Evolutionary conservation across 208 protist genomes (phyloP).

Genomic region (Trypanosoma congolense): DNA sequence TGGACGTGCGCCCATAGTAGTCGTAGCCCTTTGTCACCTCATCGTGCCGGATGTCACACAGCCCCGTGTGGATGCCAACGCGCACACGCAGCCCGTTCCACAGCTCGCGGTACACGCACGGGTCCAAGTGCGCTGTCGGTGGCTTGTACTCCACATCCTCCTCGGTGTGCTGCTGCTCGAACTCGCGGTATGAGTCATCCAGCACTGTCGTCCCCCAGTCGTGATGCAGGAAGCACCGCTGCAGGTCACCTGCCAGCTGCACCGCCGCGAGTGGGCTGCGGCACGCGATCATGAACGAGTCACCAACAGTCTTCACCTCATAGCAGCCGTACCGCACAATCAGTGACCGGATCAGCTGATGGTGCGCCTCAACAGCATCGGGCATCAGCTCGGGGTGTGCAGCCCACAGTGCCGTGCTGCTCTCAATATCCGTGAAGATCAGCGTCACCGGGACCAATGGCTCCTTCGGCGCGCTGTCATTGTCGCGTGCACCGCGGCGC

Average conservation of each 20-base stretch:
- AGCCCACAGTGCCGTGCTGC: slow-evolving; percentile 73
- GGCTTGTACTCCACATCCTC: slow-evolving; percentile 15
- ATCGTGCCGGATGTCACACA: slow-evolving; percentile 44
- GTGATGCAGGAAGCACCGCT: slow-evolving; percentile 19
- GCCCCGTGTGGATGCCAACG: slow-evolving; percentile 50
- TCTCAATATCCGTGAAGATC: slow-evolving; percentile 77
- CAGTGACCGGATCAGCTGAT: slow-evolving; percentile 49
- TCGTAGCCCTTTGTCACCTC: slow-evolving; percentile 31
- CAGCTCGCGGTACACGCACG: slow-evolving; percentile 24
- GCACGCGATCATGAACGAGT: slow-evolving; percentile 43
- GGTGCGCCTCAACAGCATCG: slow-evolving; percentile 51
- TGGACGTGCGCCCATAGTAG: slow-evolving; percentile 1
- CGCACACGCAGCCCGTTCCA: slow-evolving; percentile 49
- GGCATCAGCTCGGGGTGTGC: slow-evolving; percentile 43
- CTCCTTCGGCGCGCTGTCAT: slow-evolving; percentile 43
- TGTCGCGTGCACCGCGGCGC: slow-evolving; percentile 31
- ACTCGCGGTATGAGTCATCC: slow-evolving; percentile 35
- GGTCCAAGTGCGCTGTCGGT: slow-evolving; percentile 25
- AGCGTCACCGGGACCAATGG: slow-evolving; percentile 39
- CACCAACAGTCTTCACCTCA: slow-evolving; percentile 80
- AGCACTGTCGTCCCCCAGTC: slow-evolving; percentile 41
- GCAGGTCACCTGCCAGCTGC: not conserved
- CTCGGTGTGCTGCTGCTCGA: slow-evolving; percentile 27
- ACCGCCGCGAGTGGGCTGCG: not conserved
- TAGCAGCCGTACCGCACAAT: slow-evolving; percentile 64